Base-by-base conservation (phyloP, 2,329 filamentous ascomycete species). In the Arthrobotrys megalospora region DNA sequence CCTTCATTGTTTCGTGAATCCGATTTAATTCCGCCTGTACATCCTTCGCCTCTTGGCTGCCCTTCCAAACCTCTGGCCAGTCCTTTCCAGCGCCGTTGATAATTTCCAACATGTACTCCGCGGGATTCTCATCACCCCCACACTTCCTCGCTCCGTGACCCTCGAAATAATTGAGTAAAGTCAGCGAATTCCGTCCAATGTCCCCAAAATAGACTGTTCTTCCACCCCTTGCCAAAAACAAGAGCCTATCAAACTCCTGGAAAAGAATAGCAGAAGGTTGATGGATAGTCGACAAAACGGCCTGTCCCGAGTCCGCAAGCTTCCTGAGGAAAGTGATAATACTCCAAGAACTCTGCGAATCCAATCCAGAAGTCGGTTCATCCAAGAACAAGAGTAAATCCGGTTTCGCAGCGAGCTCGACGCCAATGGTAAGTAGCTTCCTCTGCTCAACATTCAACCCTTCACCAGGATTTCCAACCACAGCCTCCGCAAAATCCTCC, bases 141-240 rank as follows among this genome's bases (percentile, higher is more conserved):
- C 92, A 95, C 36, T 86, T 83, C 38, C 86, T 86, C 0, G 90
- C 91, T 64, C 92, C 90, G 80, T 93, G 90, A 63, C 89, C 87
- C 83, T 93, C 92, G 81, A 96, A 96, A 85, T 96, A 96, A 79
- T 86, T 86, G 1, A 90, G 91, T 82, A 96, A 85, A 1, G 86
- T 88, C 75, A 88, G 86, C 0, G 91, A 92, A 84, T 92, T 90
- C 80, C 91, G 85, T 80, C 93, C 93, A 73, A 95, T 91, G 3
- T 93, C 89, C 69, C 92, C 93, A 82, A 93, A 95, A 86, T 96
- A 96, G 53, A 95, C 91, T 0, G 92, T 94, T 83, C 87, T 89
- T 69, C 93, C 93, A 71, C 92, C 92, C 82, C 89, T 90, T 38
- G 91, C 90, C 14, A 90, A 85, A 1, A 90, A 85, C 36, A 90